Evolutionary conservation across 495 filamentous ascomycete genomes (phyloP).

Genomic region (Aspergillus hancockii): DNA sequence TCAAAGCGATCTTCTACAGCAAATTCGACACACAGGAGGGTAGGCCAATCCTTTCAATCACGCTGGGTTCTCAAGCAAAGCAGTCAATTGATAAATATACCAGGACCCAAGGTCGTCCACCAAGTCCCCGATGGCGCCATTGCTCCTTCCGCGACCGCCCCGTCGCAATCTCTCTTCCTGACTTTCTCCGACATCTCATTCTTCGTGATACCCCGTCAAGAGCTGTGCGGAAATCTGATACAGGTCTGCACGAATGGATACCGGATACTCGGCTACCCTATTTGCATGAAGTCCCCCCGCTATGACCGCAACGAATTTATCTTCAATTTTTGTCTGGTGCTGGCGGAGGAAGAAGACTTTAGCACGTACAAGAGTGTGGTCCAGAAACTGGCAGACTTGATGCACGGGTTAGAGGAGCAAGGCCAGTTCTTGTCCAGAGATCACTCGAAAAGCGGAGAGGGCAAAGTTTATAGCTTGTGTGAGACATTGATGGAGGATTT

Average conservation of each 20-base stretch:
- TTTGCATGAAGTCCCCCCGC: constrained; percentile 73
- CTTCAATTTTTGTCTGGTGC: constrained; percentile 92
- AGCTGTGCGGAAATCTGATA: constrained; percentile 81
- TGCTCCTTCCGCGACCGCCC: constrained; percentile 54
- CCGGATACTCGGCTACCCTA: constrained; percentile 83
- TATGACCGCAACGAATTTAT: constrained; percentile 95
- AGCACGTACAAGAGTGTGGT: constrained; percentile 79
- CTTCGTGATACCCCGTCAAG: constrained; percentile 90
- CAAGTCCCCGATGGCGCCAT: constrained; percentile 68
- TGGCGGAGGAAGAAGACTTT: constrained; percentile 69
- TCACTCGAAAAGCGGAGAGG: constrained; percentile 49
- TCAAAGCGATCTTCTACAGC: constrained; percentile 94
- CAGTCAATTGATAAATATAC: not conserved
- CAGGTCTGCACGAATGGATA: constrained; percentile 76
- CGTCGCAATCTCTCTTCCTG: constrained; percentile 65
- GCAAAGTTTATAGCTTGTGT: constrained; percentile 75
- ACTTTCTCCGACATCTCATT: constrained; percentile 80
- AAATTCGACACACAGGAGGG: constrained; percentile 90
- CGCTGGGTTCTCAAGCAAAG: constrained; percentile 12
- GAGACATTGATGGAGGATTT: constrained; percentile 93
- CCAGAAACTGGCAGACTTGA: constrained; percentile 76
- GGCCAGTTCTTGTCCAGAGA: constrained; percentile 65
- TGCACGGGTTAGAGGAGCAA: constrained; percentile 87
- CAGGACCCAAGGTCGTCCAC: constrained; percentile 73
- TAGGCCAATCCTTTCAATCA: constrained; percentile 31